phyloP scores from a whole-genome alignment of 192 early-diverging fungal species.

The Umbelopsis isabellina region DNA sequence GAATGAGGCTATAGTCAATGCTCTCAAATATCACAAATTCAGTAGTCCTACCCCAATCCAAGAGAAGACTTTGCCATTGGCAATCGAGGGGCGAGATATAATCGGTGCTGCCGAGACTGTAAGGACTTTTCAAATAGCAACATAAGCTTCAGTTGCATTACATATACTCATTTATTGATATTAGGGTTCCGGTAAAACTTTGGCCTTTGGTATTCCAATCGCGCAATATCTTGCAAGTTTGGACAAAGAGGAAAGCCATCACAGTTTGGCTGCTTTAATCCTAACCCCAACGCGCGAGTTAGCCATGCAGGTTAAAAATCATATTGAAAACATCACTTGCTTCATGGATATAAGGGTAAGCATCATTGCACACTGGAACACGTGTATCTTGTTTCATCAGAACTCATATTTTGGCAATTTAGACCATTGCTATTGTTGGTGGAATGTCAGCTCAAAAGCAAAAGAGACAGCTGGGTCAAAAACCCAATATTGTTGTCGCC shows the following conservation, averaged over 20 bases:
- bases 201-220: slow-evolving; percentile 95
- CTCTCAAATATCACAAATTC: slow-evolving; percentile 74
- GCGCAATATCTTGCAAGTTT: slow-evolving; percentile 68
- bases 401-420: slow-evolving; percentile 13
- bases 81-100: slow-evolving; percentile 78
- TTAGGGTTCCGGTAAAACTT: slow-evolving; percentile 90
- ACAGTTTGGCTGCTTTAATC: slow-evolving; percentile 66
- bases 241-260: slow-evolving; percentile 31
- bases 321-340: slow-evolving; percentile 61
- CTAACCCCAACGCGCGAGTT: slow-evolving; percentile 94
- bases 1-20: slow-evolving; percentile 60
- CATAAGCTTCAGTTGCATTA: neutral
- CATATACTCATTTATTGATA: slow-evolving; percentile 10
- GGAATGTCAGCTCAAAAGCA: slow-evolving; percentile 96
- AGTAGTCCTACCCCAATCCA: slow-evolving; percentile 88
- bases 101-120: slow-evolving; percentile 93
- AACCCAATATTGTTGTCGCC: slow-evolving; percentile 77
- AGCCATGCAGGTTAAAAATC: slow-evolving; percentile 92
- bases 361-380: neutral
- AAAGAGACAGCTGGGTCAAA: slow-evolving; percentile 63
- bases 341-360: slow-evolving; percentile 37
- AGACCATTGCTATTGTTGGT: slow-evolving; percentile 85
- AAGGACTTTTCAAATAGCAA: neutral
- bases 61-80: slow-evolving; percentile 67
- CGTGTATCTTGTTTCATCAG: neutral